A percentile compares a stretch with the other conserved stretches of the same genome.
These are phyloP conservation scores for Globisporangium uncinulatum DNA, from an alignment of 352 stramenopile genomes.

Conservation along the genomic window DNA sequence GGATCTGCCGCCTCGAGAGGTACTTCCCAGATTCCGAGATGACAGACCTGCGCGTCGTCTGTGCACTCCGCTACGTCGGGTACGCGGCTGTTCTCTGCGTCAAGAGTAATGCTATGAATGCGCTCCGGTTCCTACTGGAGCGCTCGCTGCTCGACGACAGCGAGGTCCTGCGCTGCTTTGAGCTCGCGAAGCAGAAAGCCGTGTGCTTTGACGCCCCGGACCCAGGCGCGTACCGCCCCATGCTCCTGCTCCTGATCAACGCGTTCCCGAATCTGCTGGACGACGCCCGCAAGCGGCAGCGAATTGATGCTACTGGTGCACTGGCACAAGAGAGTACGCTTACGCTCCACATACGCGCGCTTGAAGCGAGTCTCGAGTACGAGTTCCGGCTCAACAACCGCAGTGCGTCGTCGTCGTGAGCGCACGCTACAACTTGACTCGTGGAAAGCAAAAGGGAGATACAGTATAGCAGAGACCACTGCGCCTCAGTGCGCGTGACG, in stretches of 20 bases:
- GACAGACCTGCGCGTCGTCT: slow-evolving; percentile 24
- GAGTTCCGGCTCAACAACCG: slow-evolving; percentile 32
- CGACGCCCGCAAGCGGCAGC: slow-evolving; percentile 5
- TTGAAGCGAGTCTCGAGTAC: slow-evolving; percentile 47
- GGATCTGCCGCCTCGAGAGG: slow-evolving; percentile 25
- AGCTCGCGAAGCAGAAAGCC: slow-evolving; percentile 25
- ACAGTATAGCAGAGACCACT: not conserved
- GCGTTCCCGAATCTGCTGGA: slow-evolving; percentile 23
- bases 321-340: slow-evolving; percentile 1
- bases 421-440: too few relatives aligned
- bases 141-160: slow-evolving; percentile 26
- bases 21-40: slow-evolving; percentile 21
- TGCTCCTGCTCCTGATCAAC: slow-evolving; percentile 32
- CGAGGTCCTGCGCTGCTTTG: slow-evolving; percentile 33
- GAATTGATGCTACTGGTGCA: not conserved
- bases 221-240: slow-evolving; percentile 27
- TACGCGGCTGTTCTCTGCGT: slow-evolving; percentile 34
- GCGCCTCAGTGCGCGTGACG: too few relatives aligned
- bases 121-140: slow-evolving; percentile 25
- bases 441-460: not conserved
- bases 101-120: slow-evolving; percentile 31
- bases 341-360: slow-evolving; percentile 19
- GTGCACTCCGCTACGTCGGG: slow-evolving; percentile 32
- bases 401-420: not conserved
- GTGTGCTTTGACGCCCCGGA: slow-evolving; percentile 21